Evolutionary conservation across 352 stramenopile genomes (phyloP).

Genomic region (Pythium volutum): DNA sequence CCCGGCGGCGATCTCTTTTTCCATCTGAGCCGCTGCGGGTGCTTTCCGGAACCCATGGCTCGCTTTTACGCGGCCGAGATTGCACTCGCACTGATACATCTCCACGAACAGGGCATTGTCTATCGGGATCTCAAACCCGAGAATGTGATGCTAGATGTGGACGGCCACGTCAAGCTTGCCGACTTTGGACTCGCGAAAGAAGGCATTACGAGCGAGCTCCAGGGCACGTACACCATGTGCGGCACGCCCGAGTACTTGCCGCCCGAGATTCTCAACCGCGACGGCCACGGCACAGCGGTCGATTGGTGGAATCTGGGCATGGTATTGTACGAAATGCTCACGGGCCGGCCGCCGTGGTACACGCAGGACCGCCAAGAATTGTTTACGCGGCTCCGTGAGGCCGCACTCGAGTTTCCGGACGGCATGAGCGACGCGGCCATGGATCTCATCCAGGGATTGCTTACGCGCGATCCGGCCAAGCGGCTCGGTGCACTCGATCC

Average conservation of each 20-base stretch:
- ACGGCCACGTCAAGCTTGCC: slow-evolving; percentile 75
- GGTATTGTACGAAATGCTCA: slow-evolving; percentile 95
- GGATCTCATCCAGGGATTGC: slow-evolving; percentile 81
- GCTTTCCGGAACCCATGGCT: slow-evolving; percentile 79
- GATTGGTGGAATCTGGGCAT: slow-evolving; percentile 93
- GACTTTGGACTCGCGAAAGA: slow-evolving; percentile 86
- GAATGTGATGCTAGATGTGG: slow-evolving; percentile 68
- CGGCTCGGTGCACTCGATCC: slow-evolving; percentile 87
- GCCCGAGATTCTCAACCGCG: slow-evolving; percentile 88
- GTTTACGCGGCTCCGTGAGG: slow-evolving; percentile 62
- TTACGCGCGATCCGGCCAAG: slow-evolving; percentile 90
- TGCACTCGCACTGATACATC: slow-evolving; percentile 77
- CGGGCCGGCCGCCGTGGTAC: slow-evolving; percentile 89
- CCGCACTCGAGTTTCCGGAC: slow-evolving; percentile 70
- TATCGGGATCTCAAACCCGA: slow-evolving; percentile 79
- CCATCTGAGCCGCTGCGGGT: slow-evolving; percentile 66
- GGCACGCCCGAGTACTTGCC: slow-evolving; percentile 92
- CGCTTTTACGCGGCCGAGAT: slow-evolving; percentile 87
- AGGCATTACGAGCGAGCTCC: slow-evolving; percentile 64
- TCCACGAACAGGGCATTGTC: slow-evolving; percentile 71
- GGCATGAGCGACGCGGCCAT: slow-evolving; percentile 64
- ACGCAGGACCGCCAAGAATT: slow-evolving; percentile 82
- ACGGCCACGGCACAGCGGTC: slow-evolving; percentile 87
- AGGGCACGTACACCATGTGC: slow-evolving; percentile 86
- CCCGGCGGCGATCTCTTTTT: slow-evolving; percentile 85